Evolutionary conservation across 1,139 yeast genomes (phyloP), one percentile per base, ranked within the genome.

Genomic region (Debaryomyces subglobosus): DNA sequence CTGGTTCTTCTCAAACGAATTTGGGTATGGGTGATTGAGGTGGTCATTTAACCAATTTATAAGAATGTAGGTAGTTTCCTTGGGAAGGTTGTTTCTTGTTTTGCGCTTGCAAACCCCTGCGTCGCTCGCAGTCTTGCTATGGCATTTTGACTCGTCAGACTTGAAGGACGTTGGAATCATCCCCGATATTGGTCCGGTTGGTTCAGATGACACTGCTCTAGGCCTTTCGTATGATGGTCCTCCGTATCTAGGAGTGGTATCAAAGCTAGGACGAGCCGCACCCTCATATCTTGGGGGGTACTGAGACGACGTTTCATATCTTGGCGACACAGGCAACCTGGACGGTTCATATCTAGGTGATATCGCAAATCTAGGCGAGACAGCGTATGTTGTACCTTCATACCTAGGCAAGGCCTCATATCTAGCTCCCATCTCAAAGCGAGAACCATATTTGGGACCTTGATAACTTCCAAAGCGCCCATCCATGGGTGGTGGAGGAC

Each of bases 21-120:
- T 89, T 5, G 99, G 99, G 65, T 92, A 92, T 13, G 99, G 99
- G 63, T 92, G 96, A 58, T 88, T 86, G 55, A 91, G 71, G 65
- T 94, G 96, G 45, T 85, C 85, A 58, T 86, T 79, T 47, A 92
- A 77, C 99, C 99, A 94, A 53, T 79, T 79, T 53, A 94, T 79
- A 52, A 94, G 73, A 20, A 89, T 84, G 54, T 83, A 84, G 3
- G 97, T 92, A 1, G 96, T 92, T 55, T 86, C 92, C 60, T 91
- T 86, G 15, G 99, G 98, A 53, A 94, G 74, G 65, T 92, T 92
- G 51, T 84, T 84, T 45, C 96, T 78, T 37, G 94, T 81, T 55
- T 81, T 81, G 10, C 71, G 52, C 47, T 62, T 66, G 44, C 27
- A 35, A 24, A 20, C 47, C 41, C 30, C 32, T 35, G 47, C 27